phyloP scores from a whole-genome alignment of 176 grass and related monocot genomes.

The Luzula sylvatica region DNA sequence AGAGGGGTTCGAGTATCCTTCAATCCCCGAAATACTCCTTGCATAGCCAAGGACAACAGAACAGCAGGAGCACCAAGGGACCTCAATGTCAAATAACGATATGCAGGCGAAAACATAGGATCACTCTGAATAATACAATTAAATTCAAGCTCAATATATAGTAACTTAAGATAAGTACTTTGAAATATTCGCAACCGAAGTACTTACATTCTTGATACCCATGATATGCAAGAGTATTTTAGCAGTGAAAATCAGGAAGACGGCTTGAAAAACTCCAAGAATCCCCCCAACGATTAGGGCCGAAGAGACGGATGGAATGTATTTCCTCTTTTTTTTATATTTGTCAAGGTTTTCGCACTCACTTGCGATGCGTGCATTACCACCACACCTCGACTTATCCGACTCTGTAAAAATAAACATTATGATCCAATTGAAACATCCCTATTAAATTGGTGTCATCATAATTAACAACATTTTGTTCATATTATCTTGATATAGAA shows the following conservation, averaged over 20 bases:
- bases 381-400: slow-evolving; percentile 29
- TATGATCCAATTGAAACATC: background rate
- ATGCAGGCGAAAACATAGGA: slow-evolving; percentile 60
- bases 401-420: slow-evolving; percentile 30
- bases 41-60: slow-evolving; percentile 71
- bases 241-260: slow-evolving; percentile 60
- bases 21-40: slow-evolving; percentile 85
- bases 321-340: slow-evolving; percentile 49
- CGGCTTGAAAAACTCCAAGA: slow-evolving; percentile 74
- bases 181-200: background rate
- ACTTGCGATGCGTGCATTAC: slow-evolving; percentile 21
- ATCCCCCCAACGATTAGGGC: slow-evolving; percentile 74
- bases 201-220: slow-evolving; percentile 70
- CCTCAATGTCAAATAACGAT: slow-evolving; percentile 64
- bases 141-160: background rate
- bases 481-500: background rate
- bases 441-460: background rate
- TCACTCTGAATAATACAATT: slow-evolving; percentile 41
- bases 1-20: slow-evolving; percentile 93
- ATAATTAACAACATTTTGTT: background rate
- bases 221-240: slow-evolving; percentile 57
- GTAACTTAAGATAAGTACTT: background rate
- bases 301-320: slow-evolving; percentile 85
- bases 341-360: slow-evolving; percentile 24
- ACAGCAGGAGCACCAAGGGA: slow-evolving; percentile 90